These are phyloP conservation scores for Aspergillus japonicus DNA, from an alignment of 2,329 filamentous ascomycete genomes.

Conservation along the genomic window DNA sequence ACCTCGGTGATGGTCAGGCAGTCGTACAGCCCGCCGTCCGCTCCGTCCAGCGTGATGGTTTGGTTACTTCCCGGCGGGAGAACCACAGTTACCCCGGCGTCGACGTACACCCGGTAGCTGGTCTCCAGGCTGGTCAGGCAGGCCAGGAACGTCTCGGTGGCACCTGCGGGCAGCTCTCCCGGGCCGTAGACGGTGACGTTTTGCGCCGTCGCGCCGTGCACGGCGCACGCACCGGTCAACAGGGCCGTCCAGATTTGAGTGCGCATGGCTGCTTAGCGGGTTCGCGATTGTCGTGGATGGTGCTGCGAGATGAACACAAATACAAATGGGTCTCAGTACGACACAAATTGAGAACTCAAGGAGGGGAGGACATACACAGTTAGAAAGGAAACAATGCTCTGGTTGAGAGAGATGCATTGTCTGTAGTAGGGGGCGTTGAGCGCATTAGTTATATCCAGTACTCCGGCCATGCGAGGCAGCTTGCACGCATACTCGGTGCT, in stretches of 20 bases:
- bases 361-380: too few species aligned
- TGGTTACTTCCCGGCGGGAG: neutral
- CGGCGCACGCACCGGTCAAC: neutral
- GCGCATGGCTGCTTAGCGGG: neutral
- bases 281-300: too few species aligned
- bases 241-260: neutral
- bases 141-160: neutral
- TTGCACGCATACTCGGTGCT: too few species aligned
- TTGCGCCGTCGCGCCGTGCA: neutral
- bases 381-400: too few species aligned
- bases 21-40: neutral
- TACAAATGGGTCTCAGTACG: too few species aligned
- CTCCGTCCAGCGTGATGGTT: neutral
- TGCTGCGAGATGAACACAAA: too few species aligned
- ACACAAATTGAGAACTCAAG: too few species aligned
- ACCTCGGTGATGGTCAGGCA: neutral
- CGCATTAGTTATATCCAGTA: too few species aligned
- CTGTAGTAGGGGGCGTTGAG: too few species aligned
- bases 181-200: neutral
- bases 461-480: too few species aligned
- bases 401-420: too few species aligned
- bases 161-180: neutral
- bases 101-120: neutral
- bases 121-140: neutral
- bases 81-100: neutral